Evolutionary conservation across 306 rosid genomes (phyloP).

Genomic region (barrel medic (Medicago truncatula)): DNA sequence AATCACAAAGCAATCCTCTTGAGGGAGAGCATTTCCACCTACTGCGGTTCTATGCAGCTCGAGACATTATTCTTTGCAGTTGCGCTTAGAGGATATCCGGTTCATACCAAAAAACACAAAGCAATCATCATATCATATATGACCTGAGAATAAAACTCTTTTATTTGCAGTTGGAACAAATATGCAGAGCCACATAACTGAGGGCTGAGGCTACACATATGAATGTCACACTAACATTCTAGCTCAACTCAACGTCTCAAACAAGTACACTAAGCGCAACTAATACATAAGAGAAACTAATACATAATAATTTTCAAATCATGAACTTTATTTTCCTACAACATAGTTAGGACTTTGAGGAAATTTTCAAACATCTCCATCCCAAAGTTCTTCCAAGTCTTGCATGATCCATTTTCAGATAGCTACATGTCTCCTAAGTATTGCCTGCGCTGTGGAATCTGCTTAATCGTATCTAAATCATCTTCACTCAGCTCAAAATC

Average conservation of each 20-base stretch:
- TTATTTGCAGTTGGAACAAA: too few species aligned
- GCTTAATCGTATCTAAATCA: slow-evolving; percentile 55
- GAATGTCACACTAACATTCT: slow-evolving; percentile 20
- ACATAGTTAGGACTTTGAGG: background rate
- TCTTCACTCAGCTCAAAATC: slow-evolving; percentile 60
- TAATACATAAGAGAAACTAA: background rate
- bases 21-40: too few species aligned
- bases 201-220: background rate
- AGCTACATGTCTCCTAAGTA: slow-evolving; percentile 44
- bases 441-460: slow-evolving; percentile 59
- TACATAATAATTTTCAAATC: slow-evolving; percentile 13
- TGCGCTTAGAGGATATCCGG: too few species aligned
- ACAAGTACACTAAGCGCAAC: background rate
- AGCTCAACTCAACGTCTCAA: slow-evolving; percentile 7
- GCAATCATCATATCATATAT: background rate
- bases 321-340: slow-evolving; percentile 29
- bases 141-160: background rate
- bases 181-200: background rate
- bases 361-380: slow-evolving; percentile 45
- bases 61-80: too few species aligned
- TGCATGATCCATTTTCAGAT: slow-evolving; percentile 54
- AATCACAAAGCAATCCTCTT: background rate
- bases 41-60: too few species aligned
- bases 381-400: slow-evolving; percentile 61
- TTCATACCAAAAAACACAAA: too few species aligned